Evolutionary conservation across 1,139 yeast species (phyloP).

Genomic region (Meyerozyma smithsonii): DNA sequence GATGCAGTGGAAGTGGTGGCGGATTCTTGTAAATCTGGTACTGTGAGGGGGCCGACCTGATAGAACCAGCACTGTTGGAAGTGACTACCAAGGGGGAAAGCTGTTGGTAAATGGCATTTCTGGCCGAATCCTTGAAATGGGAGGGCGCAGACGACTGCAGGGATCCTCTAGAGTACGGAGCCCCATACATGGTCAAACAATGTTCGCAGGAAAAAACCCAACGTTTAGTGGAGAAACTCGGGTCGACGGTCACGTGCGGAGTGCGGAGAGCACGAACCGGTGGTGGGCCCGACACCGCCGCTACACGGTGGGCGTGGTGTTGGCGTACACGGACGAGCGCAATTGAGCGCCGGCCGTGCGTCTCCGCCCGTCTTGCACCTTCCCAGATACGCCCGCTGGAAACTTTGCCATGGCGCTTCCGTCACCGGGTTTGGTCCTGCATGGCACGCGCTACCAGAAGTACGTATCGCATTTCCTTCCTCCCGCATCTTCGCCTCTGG

Average conservation of each 20-base stretch:
- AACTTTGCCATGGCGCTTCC: not conserved
- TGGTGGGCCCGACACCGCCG: too few species aligned
- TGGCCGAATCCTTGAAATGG: slow-evolving; percentile 41
- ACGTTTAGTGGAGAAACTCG: not conserved
- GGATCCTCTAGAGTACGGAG: not conserved
- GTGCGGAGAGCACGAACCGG: not conserved
- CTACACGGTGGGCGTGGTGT: too few species aligned
- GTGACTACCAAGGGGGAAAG: slow-evolving; percentile 30
- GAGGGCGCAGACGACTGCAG: slow-evolving; percentile 31
- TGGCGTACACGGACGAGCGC: too few species aligned
- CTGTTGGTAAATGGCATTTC: slow-evolving; percentile 45
- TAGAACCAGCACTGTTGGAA: slow-evolving; percentile 22
- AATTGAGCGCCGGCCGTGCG: too few species aligned
- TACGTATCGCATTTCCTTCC: not conserved
- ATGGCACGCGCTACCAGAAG: too few species aligned
- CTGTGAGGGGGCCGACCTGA: slow-evolving; percentile 32
- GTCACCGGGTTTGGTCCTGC: too few species aligned
- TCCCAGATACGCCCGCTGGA: too few species aligned
- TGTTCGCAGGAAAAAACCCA: not conserved
- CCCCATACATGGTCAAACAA: not conserved
- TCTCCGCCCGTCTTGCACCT: too few species aligned
- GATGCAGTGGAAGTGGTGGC: slow-evolving; percentile 16
- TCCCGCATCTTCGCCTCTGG: slow-evolving; percentile 7
- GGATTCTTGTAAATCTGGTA: slow-evolving; percentile 13
- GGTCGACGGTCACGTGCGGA: not conserved